Conservation (phyloP, 306 rosid genomes). For the Vigna reflexopilosa region DNA sequence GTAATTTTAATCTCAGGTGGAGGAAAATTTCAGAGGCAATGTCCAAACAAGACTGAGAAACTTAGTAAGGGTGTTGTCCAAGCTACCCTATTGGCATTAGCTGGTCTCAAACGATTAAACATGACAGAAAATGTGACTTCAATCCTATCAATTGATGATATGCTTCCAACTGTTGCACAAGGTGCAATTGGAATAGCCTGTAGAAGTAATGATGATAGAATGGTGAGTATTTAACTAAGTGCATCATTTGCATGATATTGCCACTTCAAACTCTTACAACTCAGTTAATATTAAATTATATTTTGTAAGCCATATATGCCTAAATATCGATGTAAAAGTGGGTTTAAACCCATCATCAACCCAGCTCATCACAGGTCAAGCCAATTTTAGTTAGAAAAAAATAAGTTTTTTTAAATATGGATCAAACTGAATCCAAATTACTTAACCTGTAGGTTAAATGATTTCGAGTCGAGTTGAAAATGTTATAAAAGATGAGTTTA, state of each 20-base stretch:
- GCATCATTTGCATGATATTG: too few species aligned
- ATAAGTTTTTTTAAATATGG: too few species aligned
- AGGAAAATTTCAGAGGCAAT: conserved; percentile 94
- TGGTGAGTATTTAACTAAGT: conserved; percentile 57
- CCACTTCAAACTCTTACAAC: background rate
- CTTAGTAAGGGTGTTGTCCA: conserved; percentile 87
- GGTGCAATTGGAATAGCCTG: conserved; percentile 65
- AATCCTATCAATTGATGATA: conserved; percentile 55
- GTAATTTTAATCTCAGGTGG: conserved; percentile 62
- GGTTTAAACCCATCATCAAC: too few species aligned
- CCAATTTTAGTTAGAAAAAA: too few species aligned
- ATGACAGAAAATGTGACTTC: conserved; percentile 58
- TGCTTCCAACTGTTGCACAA: conserved; percentile 66
- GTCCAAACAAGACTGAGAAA: conserved; percentile 87
- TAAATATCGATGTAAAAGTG: too few species aligned
- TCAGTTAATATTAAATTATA: background rate
- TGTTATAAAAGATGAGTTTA: too few species aligned
- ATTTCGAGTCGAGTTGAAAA: too few species aligned
- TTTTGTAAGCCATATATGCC: background rate
- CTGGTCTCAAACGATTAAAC: conserved; percentile 86
- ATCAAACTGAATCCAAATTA: too few species aligned
- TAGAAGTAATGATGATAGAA: conserved; percentile 63
- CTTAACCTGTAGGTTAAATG: too few species aligned
- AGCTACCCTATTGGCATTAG: conserved; percentile 92
- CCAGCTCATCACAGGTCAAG: too few species aligned